Conservation (phyloP, 2,329 filamentous ascomycete genomes). For the Gremmenia infestans region DNA sequence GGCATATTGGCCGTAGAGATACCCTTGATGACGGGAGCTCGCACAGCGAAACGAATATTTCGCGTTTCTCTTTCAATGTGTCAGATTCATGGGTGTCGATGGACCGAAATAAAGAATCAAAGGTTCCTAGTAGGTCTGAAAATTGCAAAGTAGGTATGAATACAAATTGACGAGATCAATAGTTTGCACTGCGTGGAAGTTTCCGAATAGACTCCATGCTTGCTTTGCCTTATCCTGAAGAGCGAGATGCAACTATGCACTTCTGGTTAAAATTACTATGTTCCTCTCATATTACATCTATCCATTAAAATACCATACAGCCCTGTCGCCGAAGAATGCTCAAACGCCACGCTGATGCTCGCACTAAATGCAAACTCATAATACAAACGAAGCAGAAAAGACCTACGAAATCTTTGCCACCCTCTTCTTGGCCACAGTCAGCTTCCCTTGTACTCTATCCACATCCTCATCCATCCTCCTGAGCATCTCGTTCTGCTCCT, state of each 20-base stretch:
- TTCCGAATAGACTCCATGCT: not conserved
- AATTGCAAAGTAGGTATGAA: too few species aligned
- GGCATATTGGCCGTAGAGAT: too few species aligned
- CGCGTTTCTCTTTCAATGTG: too few species aligned
- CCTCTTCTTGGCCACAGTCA: slow-evolving; percentile 69
- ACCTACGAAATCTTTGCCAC: slow-evolving; percentile 53
- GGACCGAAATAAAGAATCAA: too few species aligned
- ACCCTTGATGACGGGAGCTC: too few species aligned
- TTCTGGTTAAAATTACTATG: not conserved
- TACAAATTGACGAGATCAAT: too few species aligned
- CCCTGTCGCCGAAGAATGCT: slow-evolving; percentile 3
- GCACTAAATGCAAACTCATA: slow-evolving; percentile 1
- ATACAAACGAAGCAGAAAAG: slow-evolving; percentile 1
- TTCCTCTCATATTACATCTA: slow-evolving; percentile 5
- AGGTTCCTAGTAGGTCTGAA: too few species aligned
- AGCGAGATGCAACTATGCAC: not conserved
- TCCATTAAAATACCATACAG: not conserved
- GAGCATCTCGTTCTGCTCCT: slow-evolving; percentile 66
- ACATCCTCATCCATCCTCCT: slow-evolving; percentile 61
- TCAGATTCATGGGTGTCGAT: too few species aligned
- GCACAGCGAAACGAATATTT: too few species aligned
- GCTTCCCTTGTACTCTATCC: slow-evolving; percentile 61
- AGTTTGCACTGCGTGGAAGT: too few species aligned
- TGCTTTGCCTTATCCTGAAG: not conserved
- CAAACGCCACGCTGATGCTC: slow-evolving; percentile 13